Conservation (phyloP, 2,329 filamentous ascomycete species). For the Aspergillus bombycis region DNA sequence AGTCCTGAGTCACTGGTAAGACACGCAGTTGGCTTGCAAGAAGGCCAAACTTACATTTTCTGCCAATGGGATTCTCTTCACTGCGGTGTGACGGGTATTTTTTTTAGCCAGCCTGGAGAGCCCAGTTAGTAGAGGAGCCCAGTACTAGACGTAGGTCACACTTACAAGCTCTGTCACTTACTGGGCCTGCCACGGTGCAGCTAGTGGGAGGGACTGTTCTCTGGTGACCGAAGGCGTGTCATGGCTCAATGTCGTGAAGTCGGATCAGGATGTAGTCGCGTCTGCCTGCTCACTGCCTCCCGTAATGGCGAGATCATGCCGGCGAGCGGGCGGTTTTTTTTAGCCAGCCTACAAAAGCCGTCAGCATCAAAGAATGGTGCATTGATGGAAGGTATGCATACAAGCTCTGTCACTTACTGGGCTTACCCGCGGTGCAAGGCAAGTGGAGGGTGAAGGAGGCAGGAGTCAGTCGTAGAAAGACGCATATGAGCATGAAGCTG, state of each 20-base stretch:
- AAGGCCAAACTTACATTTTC: slow-evolving; percentile 1
- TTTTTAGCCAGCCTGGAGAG: slow-evolving; percentile 13
- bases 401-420: slow-evolving; percentile 25
- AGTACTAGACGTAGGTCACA: not conserved
- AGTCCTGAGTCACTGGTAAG: not conserved
- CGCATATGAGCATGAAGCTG: not conserved
- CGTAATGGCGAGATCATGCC: not conserved
- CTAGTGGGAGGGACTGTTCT: not conserved
- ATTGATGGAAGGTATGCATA: slow-evolving; percentile 6
- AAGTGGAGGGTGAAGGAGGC: not conserved
- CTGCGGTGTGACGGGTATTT: slow-evolving; percentile 2
- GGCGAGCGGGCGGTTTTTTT: slow-evolving; percentile 9
- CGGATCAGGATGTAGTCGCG: not conserved
- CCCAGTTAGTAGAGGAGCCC: not conserved
- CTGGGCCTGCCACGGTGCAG: slow-evolving; percentile 19
- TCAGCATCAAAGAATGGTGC: not conserved
- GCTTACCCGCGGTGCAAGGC: slow-evolving; percentile 11
- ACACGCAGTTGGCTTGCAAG: not conserved
- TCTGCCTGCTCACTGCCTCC: not conserved
- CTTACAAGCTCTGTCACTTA: slow-evolving; percentile 22
- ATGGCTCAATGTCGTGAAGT: not conserved
- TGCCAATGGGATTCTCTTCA: slow-evolving; percentile 5
- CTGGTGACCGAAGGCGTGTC: not conserved
- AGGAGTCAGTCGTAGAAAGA: not conserved
- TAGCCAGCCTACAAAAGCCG: slow-evolving; percentile 16